Evolutionary conservation across 2,329 filamentous ascomycete species (phyloP).

Genomic region (Metarhizium anisopliae): DNA sequence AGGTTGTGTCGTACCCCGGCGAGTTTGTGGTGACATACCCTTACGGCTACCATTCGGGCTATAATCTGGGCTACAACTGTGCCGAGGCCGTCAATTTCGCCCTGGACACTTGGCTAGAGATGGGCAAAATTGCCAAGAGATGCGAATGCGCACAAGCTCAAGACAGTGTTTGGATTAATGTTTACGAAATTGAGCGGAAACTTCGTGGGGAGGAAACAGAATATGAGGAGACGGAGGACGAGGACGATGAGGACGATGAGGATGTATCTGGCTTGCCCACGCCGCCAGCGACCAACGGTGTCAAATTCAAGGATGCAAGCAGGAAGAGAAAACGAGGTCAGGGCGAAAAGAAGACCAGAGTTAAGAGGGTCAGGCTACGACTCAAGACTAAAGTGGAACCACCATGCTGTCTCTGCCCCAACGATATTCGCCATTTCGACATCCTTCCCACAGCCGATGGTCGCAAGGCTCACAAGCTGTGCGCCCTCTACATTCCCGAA

Average conservation of each 20-base stretch:
- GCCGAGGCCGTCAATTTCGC: slow-evolving; percentile 98
- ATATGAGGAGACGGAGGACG: slow-evolving; percentile 64
- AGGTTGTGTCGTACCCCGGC: slow-evolving; percentile 87
- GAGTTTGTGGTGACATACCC: slow-evolving; percentile 98
- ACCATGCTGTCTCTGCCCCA: slow-evolving; percentile 87
- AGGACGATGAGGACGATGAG: slow-evolving; percentile 54
- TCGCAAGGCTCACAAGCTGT: slow-evolving; percentile 77
- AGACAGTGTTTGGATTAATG: slow-evolving; percentile 97
- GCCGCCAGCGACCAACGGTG: slow-evolving; percentile 64
- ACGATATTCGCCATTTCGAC: slow-evolving; percentile 72
- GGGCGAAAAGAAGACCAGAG: slow-evolving; percentile 41
- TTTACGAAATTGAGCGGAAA: slow-evolving; percentile 91
- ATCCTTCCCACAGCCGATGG: slow-evolving; percentile 84
- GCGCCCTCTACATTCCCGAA: slow-evolving; percentile 85
- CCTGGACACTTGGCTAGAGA: slow-evolving; percentile 88
- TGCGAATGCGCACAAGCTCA: slow-evolving; percentile 92
- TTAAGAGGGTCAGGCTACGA: slow-evolving; percentile 74
- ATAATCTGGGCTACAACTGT: slow-evolving; percentile 97
- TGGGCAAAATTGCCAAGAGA: slow-evolving; percentile 91
- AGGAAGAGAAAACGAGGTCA: slow-evolving; percentile 51
- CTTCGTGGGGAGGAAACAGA: slow-evolving; percentile 82
- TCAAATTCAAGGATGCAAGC: slow-evolving; percentile 50
- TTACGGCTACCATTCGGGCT: slow-evolving; percentile 96
- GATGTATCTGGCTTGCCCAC: slow-evolving; percentile 64
- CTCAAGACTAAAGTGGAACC: slow-evolving; percentile 63